Evolutionary conservation across 768 basidiomycete genomes (phyloP).

Genomic region (Cyathus striatus): DNA sequence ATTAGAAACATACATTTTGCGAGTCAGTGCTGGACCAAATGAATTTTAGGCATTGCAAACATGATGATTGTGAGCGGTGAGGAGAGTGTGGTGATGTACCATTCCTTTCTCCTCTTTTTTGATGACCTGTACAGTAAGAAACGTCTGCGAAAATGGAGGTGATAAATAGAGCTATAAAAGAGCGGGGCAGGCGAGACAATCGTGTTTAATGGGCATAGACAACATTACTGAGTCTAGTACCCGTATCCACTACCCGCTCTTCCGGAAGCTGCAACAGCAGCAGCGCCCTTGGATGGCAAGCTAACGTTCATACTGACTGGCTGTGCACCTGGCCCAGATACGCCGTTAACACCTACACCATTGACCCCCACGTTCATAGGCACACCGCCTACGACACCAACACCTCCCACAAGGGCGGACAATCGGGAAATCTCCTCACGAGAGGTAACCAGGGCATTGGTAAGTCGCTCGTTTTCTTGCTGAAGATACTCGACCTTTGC

Average conservation of each 20-base stretch:
- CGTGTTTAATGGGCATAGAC: too few species aligned
- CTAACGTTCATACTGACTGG: slow-evolving; percentile 44
- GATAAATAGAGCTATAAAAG: too few species aligned
- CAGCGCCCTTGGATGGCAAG: slow-evolving; percentile 22
- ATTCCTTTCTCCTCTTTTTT: too few species aligned
- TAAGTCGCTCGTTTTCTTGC: slow-evolving; percentile 94
- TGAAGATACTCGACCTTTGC: slow-evolving; percentile 87
- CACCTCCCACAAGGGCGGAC: slow-evolving; percentile 63
- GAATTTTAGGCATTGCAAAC: too few species aligned
- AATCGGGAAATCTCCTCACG: slow-evolving; percentile 91
- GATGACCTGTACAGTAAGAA: too few species aligned
- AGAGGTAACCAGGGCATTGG: slow-evolving; percentile 78
- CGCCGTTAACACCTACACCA: slow-evolving; percentile 11
- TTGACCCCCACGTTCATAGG: slow-evolving; percentile 21
- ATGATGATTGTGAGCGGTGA: too few species aligned
- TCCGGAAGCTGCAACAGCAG: slow-evolving; percentile 23
- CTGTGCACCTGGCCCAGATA: slow-evolving; percentile 27
- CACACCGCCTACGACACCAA: slow-evolving; percentile 42
- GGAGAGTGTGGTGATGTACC: too few species aligned
- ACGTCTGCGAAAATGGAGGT: too few species aligned
- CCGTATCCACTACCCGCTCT: slow-evolving; percentile 32
- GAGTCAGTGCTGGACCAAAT: too few species aligned
- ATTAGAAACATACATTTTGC: too few species aligned
- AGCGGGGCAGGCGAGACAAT: too few species aligned
- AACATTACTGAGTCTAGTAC: too few species aligned